phyloP scores from a whole-genome alignment of 179 eudicot genomes.

The Corrigiola litoralis region DNA sequence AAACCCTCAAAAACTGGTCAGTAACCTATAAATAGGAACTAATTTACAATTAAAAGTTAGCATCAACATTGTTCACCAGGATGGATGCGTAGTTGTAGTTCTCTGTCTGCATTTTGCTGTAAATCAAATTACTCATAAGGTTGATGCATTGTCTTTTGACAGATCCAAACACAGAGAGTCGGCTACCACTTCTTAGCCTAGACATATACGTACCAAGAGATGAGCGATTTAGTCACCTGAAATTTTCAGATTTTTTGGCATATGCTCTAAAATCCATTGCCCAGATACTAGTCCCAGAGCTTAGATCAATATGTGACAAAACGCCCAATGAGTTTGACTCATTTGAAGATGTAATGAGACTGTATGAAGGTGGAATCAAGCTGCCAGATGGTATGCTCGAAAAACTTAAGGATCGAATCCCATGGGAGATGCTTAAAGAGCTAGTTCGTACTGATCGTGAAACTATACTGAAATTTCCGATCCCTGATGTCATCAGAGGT shows the following conservation, averaged over 20 bases:
- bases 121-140: background rate
- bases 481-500: conserved; percentile 70
- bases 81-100: background rate
- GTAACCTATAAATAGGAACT: background rate
- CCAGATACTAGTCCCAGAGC: conserved; percentile 44
- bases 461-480: conserved; percentile 55
- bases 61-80: background rate
- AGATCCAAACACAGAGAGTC: conserved; percentile 44
- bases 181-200: conserved; percentile 31
- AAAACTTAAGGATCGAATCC: conserved; percentile 47
- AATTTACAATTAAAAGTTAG: background rate
- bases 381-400: conserved; percentile 34
- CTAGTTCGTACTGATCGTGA: conserved; percentile 70
- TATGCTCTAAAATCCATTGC: conserved; percentile 38
- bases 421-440: conserved; percentile 76
- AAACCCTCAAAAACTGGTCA: conserved; percentile 60
- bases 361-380: conserved; percentile 57
- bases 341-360: conserved; percentile 55
- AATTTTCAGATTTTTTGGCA: conserved; percentile 46
- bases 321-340: conserved; percentile 76
- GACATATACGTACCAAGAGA: conserved; percentile 60
- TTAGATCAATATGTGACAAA: conserved; percentile 44
- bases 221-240: conserved; percentile 49
- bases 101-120: conserved; percentile 3
- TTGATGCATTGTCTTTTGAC: conserved; percentile 1